phyloP scores from a whole-genome alignment of 495 filamentous ascomycete genomes.

The Xylaria scruposa region DNA sequence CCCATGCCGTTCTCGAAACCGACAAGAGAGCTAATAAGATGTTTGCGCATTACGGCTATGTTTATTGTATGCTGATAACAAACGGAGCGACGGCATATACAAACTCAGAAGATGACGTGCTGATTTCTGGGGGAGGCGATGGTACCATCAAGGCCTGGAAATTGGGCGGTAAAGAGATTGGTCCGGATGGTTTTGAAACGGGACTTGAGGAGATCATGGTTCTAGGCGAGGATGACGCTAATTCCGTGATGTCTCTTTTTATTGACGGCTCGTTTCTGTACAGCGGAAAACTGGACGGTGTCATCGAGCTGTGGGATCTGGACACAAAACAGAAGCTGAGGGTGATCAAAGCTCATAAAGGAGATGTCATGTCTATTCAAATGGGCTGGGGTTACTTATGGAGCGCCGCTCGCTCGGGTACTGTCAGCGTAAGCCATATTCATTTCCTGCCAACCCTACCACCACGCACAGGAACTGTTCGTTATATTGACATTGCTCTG shows the following conservation, averaged over 20 bases:
- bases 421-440: slow-evolving; percentile 68
- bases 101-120: slow-evolving; percentile 72
- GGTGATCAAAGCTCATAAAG: slow-evolving; percentile 77
- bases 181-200: slow-evolving; percentile 49
- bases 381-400: slow-evolving; percentile 86
- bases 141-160: slow-evolving; percentile 92
- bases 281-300: slow-evolving; percentile 84
- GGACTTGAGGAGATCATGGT: slow-evolving; percentile 64
- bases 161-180: slow-evolving; percentile 58
- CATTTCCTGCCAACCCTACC: neutral
- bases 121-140: slow-evolving; percentile 92
- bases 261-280: slow-evolving; percentile 90
- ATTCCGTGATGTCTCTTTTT: slow-evolving; percentile 80
- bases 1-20: slow-evolving; percentile 73
- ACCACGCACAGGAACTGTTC: neutral
- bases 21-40: slow-evolving; percentile 80
- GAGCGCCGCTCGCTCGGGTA: slow-evolving; percentile 80
- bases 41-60: slow-evolving; percentile 93
- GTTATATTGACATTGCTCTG: slow-evolving; percentile 1
- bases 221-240: slow-evolving; percentile 80
- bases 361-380: slow-evolving; percentile 84
- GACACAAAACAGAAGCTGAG: slow-evolving; percentile 91
- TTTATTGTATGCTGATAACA: slow-evolving; percentile 91
- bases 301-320: slow-evolving; percentile 95
- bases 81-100: slow-evolving; percentile 65